These are phyloP conservation scores for Lagenidium giganteum DNA, from an alignment of 352 stramenopile genomes.

Conservation along the genomic window DNA sequence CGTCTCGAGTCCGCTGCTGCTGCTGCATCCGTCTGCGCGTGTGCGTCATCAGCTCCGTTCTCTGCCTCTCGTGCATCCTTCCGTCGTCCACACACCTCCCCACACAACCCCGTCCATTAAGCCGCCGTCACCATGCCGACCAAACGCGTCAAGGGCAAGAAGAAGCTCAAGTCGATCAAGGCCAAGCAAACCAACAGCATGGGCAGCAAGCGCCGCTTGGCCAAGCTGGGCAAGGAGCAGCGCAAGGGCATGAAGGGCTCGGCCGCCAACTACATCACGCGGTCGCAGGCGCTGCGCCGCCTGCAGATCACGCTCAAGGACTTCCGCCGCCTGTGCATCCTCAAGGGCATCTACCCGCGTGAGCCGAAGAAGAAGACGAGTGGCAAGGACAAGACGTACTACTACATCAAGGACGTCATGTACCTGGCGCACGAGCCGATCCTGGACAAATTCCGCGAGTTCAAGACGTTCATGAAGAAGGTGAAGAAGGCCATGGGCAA, in stretches of 20 bases:
- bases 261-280: slow-evolving; percentile 95
- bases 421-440: slow-evolving; percentile 98
- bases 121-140: slow-evolving; percentile 52
- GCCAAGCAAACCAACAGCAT: slow-evolving; percentile 82
- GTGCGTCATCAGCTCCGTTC: too few species aligned
- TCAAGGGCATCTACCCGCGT: slow-evolving; percentile 99
- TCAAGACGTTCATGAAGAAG: slow-evolving; percentile 99
- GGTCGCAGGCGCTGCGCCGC: slow-evolving; percentile 91
- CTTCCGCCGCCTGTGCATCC: slow-evolving; percentile 98
- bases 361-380: slow-evolving; percentile 93
- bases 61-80: too few species aligned
- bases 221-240: slow-evolving; percentile 85
- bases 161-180: slow-evolving; percentile 90
- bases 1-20: too few species aligned
- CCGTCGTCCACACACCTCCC: too few species aligned
- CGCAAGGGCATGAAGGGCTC: slow-evolving; percentile 74
- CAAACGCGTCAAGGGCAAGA: slow-evolving; percentile 87
- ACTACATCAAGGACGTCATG: slow-evolving; percentile 99
- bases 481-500: slow-evolving; percentile 83
- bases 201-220: slow-evolving; percentile 74
- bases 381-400: slow-evolving; percentile 98
- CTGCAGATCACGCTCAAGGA: slow-evolving; percentile 97
- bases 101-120: too few species aligned
- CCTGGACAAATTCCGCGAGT: slow-evolving; percentile 97
- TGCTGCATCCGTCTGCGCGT: too few species aligned